Evolutionary conservation across 768 basidiomycete genomes (phyloP).

Genomic region (Kondoa subrosea): DNA sequence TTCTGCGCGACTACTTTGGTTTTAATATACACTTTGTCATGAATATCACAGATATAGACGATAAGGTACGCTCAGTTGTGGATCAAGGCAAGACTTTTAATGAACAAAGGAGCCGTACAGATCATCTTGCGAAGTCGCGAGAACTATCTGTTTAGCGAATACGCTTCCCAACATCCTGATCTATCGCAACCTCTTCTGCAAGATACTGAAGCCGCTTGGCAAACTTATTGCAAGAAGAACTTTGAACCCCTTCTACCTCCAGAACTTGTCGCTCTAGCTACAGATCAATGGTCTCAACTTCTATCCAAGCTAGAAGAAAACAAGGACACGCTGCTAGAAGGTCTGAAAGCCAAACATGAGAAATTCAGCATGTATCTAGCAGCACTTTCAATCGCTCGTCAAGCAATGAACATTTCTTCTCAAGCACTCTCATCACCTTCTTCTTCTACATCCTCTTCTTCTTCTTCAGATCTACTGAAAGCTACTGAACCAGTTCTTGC

Average conservation of each 20-base stretch:
- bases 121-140: constrained; percentile 82
- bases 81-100: neutral
- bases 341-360: constrained; percentile 61
- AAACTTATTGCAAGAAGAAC: constrained; percentile 24
- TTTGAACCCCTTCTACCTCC: constrained; percentile 18
- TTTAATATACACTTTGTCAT: constrained; percentile 97
- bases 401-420: constrained; percentile 9
- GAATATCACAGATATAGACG: constrained; percentile 98
- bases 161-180: constrained; percentile 17
- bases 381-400: constrained; percentile 37
- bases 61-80: constrained; percentile 50
- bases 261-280: neutral
- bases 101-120: constrained; percentile 35
- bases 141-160: constrained; percentile 33
- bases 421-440: neutral
- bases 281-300: constrained; percentile 55
- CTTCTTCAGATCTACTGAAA: constrained; percentile 42
- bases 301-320: constrained; percentile 36
- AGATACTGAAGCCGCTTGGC: constrained; percentile 23
- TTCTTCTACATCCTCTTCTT: constrained; percentile 3
- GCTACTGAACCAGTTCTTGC: constrained; percentile 62
- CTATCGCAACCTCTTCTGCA: constrained; percentile 16
- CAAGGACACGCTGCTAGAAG: constrained; percentile 50
- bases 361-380: constrained; percentile 81
- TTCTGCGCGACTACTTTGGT: constrained; percentile 87